Evolutionary conservation across 768 basidiomycete genomes (phyloP), one percentile per base, ranked within the genome.

Genomic region (Dentipellis sp.): DNA sequence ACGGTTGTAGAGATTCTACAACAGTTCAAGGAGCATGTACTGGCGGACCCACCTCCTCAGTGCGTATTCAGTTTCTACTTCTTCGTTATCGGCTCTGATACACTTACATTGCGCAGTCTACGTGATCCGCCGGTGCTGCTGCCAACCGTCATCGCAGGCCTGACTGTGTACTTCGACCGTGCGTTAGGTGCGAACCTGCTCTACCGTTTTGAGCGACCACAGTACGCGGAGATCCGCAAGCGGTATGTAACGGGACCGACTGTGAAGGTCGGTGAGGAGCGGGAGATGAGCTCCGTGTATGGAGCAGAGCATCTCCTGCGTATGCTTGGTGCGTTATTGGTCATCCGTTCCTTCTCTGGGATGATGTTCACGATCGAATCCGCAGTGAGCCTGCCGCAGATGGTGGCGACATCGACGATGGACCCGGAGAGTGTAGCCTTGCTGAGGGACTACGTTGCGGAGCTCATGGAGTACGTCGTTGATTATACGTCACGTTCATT

Each of bases 181-280:
- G 86, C 92, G 0, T 78, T 91, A 1, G 89, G 95, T 4, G 82
- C 87, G 56, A 94, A 91, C 69, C 78, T 99, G 23, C 78, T 98
- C 3, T 99, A 98, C 66, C 86, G 93, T 17, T 94, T 95, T 62
- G 95, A 99, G 69, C 81, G 95, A n/a, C 82, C 83, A 6, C 94
- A 98, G 68, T 97, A 95, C 59, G 84, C 86, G 5, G 83, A 86
- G 50, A 78, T 91, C 21, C 80, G 88, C 46, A 83, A 85, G 64
- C 70, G 71, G 59, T 90, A 84, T 61, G 81, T 84, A 59, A 91
- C 89, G 7, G 88, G 86, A 1, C 83, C 77, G 50, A 78, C 83
- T 51, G 87, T 90, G 23, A 71, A 78, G 51, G 74, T 85, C 10
- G 79, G 75, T 5, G 75, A 83, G 59, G 90, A 91, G 66, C 87